A percentile compares a stretch with the other conserved stretches of the same genome.
Conservation (phyloP, 371 early-diverging fungal species). For the Choanephora cucurbitarum region DNA sequence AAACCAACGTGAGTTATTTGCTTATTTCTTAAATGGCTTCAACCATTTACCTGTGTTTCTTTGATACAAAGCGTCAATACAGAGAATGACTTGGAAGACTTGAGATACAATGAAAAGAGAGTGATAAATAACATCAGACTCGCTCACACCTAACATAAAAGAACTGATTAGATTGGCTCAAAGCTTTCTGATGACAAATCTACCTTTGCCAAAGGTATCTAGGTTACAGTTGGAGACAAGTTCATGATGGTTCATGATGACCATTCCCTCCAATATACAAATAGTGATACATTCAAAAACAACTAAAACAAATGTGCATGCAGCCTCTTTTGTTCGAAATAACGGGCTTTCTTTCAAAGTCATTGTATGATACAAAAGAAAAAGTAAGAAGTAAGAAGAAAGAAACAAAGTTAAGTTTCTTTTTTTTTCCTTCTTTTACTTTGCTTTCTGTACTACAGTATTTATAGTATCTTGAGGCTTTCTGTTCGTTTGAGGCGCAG, state of each 20-base stretch:
- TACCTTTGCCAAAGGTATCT: slow-evolving; percentile 16
- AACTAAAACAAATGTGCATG: slow-evolving; percentile 30
- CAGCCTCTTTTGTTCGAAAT: slow-evolving; percentile 38
- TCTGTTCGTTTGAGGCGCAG: slow-evolving; percentile 3
- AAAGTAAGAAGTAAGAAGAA: slow-evolving; percentile 2
- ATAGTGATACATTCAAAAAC: slow-evolving; percentile 40
- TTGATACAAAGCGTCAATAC: slow-evolving; percentile 48
- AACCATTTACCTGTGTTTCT: slow-evolving; percentile 55
- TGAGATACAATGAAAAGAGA: slow-evolving; percentile 50
- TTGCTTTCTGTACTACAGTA: background rate
- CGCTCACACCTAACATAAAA: slow-evolving; percentile 39
- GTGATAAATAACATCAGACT: slow-evolving; percentile 58
- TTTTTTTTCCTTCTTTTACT: background rate
- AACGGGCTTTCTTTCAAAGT: slow-evolving; percentile 18
- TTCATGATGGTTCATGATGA: slow-evolving; percentile 41
- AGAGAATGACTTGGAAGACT: slow-evolving; percentile 48
- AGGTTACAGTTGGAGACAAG: slow-evolving; percentile 38
- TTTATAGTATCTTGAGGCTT: background rate
- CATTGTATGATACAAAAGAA: slow-evolving; percentile 10
- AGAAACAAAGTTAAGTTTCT: background rate
- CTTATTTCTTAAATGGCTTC: too few species aligned
- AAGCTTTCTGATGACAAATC: background rate
- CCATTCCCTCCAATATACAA: slow-evolving; percentile 46
- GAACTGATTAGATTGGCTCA: background rate
- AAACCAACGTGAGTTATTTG: background rate